phyloP scores from a whole-genome alignment of 768 basidiomycete genomes.

The Mycena sanguinolenta region DNA sequence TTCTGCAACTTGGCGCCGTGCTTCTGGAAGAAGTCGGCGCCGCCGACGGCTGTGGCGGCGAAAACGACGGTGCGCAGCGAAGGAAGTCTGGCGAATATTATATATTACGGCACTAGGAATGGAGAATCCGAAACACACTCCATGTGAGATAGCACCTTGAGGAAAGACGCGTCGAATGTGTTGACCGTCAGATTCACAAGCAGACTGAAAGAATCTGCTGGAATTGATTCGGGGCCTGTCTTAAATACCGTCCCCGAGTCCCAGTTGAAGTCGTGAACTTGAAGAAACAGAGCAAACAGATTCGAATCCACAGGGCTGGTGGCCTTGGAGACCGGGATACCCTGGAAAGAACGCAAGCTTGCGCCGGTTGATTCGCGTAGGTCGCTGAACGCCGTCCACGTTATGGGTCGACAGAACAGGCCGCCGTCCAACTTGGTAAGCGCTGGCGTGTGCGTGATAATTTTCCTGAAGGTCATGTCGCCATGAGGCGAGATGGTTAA shows the following conservation, averaged over 20 bases:
- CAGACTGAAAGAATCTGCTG: neutral
- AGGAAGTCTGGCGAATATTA: slow-evolving; percentile 9
- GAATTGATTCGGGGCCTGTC: neutral
- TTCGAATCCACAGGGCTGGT: neutral
- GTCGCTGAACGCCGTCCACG: slow-evolving; percentile 15
- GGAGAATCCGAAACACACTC: slow-evolving; percentile 1
- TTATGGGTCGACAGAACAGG: neutral
- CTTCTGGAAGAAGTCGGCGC: slow-evolving; percentile 3
- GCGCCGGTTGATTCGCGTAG: slow-evolving; percentile 1
- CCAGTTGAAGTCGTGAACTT: slow-evolving; percentile 9
- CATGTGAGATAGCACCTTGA: slow-evolving; percentile 8
- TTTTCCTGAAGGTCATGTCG: neutral
- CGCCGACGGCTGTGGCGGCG: neutral
- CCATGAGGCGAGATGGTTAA: neutral
- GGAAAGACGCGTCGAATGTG: slow-evolving; percentile 6
- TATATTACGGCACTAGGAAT: neutral
- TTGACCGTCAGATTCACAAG: slow-evolving; percentile 15
- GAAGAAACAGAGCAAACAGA: neutral
- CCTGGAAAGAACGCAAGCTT: neutral
- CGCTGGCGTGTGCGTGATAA: neutral
- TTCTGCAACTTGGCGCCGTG: slow-evolving; percentile 19
- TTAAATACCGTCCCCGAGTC: slow-evolving; percentile 9
- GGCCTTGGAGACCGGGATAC: neutral
- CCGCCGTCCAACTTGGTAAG: neutral
- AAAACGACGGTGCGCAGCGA: neutral